A percentile compares a stretch with the other conserved stretches of the same genome.
Evolutionary conservation across 2,329 filamentous ascomycete species (phyloP).

Genomic region (Cladophialophora bantiana): DNA sequence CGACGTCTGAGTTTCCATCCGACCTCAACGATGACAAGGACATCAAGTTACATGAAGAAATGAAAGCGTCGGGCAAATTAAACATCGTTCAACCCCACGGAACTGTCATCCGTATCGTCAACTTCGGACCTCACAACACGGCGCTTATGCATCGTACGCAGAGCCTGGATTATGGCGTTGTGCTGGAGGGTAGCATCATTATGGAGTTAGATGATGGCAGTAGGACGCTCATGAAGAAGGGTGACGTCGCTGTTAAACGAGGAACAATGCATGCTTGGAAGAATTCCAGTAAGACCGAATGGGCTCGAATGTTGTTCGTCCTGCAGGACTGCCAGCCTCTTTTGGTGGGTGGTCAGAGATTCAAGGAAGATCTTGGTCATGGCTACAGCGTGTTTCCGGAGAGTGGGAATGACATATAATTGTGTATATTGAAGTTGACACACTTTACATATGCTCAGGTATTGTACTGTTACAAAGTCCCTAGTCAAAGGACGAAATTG

Average conservation of each 20-base stretch:
- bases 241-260: conserved; percentile 63
- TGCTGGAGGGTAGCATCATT: conserved; percentile 61
- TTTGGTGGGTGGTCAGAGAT: conserved; percentile 23
- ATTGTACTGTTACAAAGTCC: too few relatives aligned
- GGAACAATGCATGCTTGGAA: conserved; percentile 60
- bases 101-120: conserved; percentile 56
- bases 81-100: conserved; percentile 49
- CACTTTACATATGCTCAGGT: too few relatives aligned
- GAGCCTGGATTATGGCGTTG: conserved; percentile 61
- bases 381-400: conserved; percentile 11
- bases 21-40: conserved; percentile 19
- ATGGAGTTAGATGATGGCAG: conserved; percentile 60
- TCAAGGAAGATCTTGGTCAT: conserved; percentile 17
- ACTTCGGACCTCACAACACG: conserved; percentile 54
- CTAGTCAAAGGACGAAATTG: too few relatives aligned
- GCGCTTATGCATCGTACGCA: conserved; percentile 61
- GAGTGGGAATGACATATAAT: conserved; percentile 11
- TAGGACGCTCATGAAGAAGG: conserved; percentile 52
- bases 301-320: conserved; percentile 57
- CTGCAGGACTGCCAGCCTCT: conserved; percentile 48
- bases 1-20: background rate
- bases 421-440: too few relatives aligned
- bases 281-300: conserved; percentile 57
- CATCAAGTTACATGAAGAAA: conserved; percentile 8
- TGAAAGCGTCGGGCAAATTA: conserved; percentile 38